phyloP scores from a whole-genome alignment of 2,329 filamentous ascomycete species.

The Stagonosporopsis tanaceti region DNA sequence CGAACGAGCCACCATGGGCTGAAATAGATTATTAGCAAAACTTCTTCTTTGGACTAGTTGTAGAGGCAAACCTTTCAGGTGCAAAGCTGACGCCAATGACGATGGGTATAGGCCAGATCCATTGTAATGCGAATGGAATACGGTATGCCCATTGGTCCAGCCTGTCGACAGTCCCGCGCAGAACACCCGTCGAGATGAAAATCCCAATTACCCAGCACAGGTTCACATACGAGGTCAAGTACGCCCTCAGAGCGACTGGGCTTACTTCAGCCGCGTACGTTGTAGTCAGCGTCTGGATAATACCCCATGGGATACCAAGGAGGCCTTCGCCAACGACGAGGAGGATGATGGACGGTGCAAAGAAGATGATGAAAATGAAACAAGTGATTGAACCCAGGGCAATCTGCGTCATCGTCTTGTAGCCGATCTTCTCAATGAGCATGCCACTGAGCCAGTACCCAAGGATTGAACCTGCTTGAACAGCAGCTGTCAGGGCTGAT shows the following conservation, averaged over 20 bases:
- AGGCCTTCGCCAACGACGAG: constrained; percentile 32
- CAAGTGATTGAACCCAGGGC: constrained; percentile 24
- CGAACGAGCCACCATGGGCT: constrained; percentile 17
- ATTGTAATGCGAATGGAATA: constrained; percentile 72
- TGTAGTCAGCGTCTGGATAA: constrained; percentile 52
- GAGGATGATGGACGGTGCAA: constrained; percentile 26
- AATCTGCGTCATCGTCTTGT: constrained; percentile 27
- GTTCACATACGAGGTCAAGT: constrained; percentile 61
- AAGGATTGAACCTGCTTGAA: constrained; percentile 49
- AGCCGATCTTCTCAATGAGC: constrained; percentile 51
- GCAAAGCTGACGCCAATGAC: constrained; percentile 70
- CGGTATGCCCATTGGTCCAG: constrained; percentile 69
- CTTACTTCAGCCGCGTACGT: constrained; percentile 62
- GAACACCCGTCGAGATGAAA: constrained; percentile 72
- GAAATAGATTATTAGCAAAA: constrained; percentile 23
- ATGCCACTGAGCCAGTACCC: constrained; percentile 46
- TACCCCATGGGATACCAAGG: constrained; percentile 49
- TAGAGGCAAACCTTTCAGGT: constrained; percentile 67
- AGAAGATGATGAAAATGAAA: constrained; percentile 34
- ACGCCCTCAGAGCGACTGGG: constrained; percentile 69
- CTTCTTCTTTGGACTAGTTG: not conserved
- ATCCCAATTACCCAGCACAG: constrained; percentile 57
- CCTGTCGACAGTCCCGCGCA: constrained; percentile 68
- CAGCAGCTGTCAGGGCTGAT: constrained; percentile 51
- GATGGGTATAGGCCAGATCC: constrained; percentile 74